Evolutionary conservation across 371 early-diverging fungal genomes (phyloP), one percentile per base, ranked within the genome.

Genomic region (Dichotomocladium elegans): DNA sequence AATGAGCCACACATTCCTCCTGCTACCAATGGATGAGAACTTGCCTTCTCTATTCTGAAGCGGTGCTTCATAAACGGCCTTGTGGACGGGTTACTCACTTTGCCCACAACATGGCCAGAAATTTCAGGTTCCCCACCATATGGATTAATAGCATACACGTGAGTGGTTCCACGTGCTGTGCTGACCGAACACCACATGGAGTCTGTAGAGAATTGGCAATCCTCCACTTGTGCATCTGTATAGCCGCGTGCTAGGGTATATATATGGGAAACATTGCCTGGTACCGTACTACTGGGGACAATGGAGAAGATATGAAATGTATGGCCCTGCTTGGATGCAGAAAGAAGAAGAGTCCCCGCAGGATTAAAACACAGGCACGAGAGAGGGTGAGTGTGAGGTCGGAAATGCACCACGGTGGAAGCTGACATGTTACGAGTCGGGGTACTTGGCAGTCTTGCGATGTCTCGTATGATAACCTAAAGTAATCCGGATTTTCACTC

Each of bases 141-240:
- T 8, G 88, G 86, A 52, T 87, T 87, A 44, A 87, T 81, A 1
- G 82, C 81, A 55, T 82, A 88, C 31, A 88, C 62, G 61, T 88
- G 93, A 0, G 89, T 88, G 0, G 93, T 93, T 4, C 93, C 93
- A 45, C 86, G 70, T 1, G 85, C 82, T 2, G 91, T 91, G 27
- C 81, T 87, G 15, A 86, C 87, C 0, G 85, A 85, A 41, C 88
- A 79, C 93, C 93, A 93, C 34, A 77, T 77, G 19, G 86, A 85
- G 53, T 91, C 89, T n/a, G 68, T 55, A 14, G 85, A 86, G 57
- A 87, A 88, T 15, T 80, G 72, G 41, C 87, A 80, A 49, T 86
- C 81, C 51, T 87, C 88, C 12, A 93, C 82, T 17, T 72, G 80
- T 3, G 90, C 93, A 57, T 84, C 80, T 0, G 91, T 91, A 51